Base-by-base conservation (phyloP, 129 eudicot species). In the Centaurea solstitialis region DNA sequence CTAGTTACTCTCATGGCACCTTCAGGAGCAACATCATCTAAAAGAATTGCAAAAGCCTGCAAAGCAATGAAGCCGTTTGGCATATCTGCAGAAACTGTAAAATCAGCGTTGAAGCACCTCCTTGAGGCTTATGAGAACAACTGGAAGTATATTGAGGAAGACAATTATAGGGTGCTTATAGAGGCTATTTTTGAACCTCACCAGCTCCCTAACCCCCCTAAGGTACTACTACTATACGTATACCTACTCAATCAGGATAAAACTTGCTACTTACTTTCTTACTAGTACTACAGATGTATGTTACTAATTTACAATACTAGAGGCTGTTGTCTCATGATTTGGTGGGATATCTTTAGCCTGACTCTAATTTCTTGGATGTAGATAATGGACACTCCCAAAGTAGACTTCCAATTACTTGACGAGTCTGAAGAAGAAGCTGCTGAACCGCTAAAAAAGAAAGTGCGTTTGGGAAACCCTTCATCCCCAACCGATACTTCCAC, bases 131-230 rank as follows among this genome's bases (percentile, higher is more conserved):
- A 86, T 33, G 87, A 84, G 21, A 80, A 84, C 23, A 88, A 88
- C 18, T 88, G 95, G 92, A 24, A 1, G 70, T 85, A 73, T 59
- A 90, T 90, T 67, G 95, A 90, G 80, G 89, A 80, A 33, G 92
- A 86, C 3, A 59, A 84, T 35, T 90, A 88, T 53, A 68, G 40
- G 76, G 89, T 86, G 84, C 92, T 88, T 79, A 18, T 83, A 65
- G 89, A 88, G 28, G 86, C 90, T 24, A 80, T 90, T 82, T 68
- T 90, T 64, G 87, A 86, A n/a, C 75, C 64, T 20, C 73, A n/a
- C n/a, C n/a, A 82, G 70, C 75, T 68, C 4, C 47, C 74, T 30
- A 79, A 86, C 90, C 30, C 30, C 90, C 30, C 30, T 26, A 26
- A 26, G 30, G 30, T 26, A 26, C 30, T 26, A 26, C 91, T 90